These are phyloP conservation scores for Quercus cerris DNA, from an alignment of 306 rosid genomes.

Conservation along the genomic window DNA sequence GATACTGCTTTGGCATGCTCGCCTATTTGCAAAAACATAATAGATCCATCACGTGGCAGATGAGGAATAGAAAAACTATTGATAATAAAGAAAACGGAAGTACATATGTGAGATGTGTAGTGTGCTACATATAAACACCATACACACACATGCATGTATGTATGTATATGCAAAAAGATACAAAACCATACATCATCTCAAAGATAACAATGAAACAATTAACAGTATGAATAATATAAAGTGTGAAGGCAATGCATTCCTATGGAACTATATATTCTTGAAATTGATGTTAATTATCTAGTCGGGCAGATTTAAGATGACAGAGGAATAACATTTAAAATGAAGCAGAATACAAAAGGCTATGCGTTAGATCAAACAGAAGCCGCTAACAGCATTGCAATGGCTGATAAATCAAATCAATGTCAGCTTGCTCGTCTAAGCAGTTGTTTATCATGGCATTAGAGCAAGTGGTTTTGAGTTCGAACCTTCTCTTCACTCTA, in stretches of 20 bases:
- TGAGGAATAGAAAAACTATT: constrained; percentile 3
- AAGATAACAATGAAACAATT: background rate
- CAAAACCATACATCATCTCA: no score
- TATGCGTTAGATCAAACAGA: background rate
- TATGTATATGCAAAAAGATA: background rate
- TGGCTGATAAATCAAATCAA: background rate
- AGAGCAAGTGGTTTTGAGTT: no score
- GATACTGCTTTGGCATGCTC: constrained; percentile 94
- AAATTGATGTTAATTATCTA: background rate
- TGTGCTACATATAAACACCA: background rate
- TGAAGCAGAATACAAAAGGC: background rate
- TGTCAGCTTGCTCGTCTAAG: background rate
- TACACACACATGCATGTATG: background rate
- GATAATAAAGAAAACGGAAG: background rate
- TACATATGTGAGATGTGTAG: background rate
- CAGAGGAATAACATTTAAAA: background rate
- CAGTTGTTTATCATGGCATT: no score
- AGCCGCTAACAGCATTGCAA: background rate
- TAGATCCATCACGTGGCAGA: constrained; percentile 11
- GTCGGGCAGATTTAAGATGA: background rate
- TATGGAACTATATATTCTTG: background rate
- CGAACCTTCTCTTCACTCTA: background rate
- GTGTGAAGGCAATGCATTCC: background rate
- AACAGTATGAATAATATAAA: background rate
- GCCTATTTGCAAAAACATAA: constrained; percentile 50